Base-by-base conservation (phyloP, 768 basidiomycete species). In the Kwoniella dejecticola region DNA sequence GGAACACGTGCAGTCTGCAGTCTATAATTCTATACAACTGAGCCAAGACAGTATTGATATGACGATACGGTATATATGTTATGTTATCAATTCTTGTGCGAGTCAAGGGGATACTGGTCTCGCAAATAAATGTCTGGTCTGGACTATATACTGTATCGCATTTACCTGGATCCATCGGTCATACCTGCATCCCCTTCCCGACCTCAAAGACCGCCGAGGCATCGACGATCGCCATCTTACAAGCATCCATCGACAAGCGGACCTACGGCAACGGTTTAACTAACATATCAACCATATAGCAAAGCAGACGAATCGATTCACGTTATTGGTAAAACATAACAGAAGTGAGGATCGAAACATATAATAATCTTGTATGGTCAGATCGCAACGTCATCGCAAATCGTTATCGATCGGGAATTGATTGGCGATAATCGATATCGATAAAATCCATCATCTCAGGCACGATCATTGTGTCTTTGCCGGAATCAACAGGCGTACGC, bases 341-440 rank as follows among this genome's bases (percentile, higher is more conserved):
- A 47, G 10, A 8, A 13, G 19, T 42, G 12, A 42, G 17, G 19
- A 42, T 13, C 41, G 11, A n/a, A n/a, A n/a, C n/a, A n/a, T n/a
- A n/a, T n/a, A n/a, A n/a, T n/a, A n/a, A n/a, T n/a, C n/a, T n/a
- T n/a, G 45, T 11, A 24, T 29, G 30, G 6, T 31, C 3, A 30
- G 48, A 36, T 50, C 48, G 48, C 29, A 50, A 50, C 48, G 48
- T 50, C 48, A 50, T 50, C 29, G 48, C 30, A 19, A 38, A 40
- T 54, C 52, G 8, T 57, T 57, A 57, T 57, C 56, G 56, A 57
- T 57, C 56, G 56, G 45, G 30, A 47, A 48, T 42, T 13, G 41
- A 42, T 42, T 42, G 24, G 17, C 52, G 52, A 54, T 54, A 40
- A 44, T 44, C 36, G 24, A 40, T 31, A 52, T 52, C 50, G 50